Percentiles rank a stretch among this genome's conserved stretches.
phyloP scores from a whole-genome alignment of 2,329 filamentous ascomycete species.

The Fusarium circinatum region DNA sequence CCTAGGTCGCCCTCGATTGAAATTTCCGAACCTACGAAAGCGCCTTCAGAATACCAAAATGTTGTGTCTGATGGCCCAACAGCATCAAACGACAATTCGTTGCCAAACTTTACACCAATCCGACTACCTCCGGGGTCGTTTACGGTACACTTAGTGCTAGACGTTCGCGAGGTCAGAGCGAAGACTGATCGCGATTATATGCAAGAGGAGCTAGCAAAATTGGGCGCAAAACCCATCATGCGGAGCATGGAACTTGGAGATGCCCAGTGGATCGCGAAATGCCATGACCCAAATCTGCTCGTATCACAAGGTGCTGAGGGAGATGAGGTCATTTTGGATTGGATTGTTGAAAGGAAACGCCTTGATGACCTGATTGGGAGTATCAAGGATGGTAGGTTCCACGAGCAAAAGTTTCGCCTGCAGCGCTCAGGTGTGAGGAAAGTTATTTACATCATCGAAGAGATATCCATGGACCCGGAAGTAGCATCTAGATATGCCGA shows the following conservation, averaged over 20 bases:
- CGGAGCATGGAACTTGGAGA: slow-evolving; percentile 78
- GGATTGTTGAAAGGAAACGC: slow-evolving; percentile 83
- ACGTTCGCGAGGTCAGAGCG: slow-evolving; percentile 78
- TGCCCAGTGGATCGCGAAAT: slow-evolving; percentile 82
- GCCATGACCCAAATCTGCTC: slow-evolving; percentile 67
- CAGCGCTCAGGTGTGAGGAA: slow-evolving; percentile 78
- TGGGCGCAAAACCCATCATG: slow-evolving; percentile 72
- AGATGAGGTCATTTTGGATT: slow-evolving; percentile 79
- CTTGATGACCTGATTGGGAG: slow-evolving; percentile 82
- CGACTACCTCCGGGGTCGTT: slow-evolving; percentile 72
- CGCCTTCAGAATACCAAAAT: slow-evolving; percentile 47
- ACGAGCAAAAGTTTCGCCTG: slow-evolving; percentile 86
- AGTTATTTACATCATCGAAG: slow-evolving; percentile 82
- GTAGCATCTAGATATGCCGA: slow-evolving; percentile 69
- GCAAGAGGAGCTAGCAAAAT: slow-evolving; percentile 74
- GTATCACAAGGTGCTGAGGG: slow-evolving; percentile 67
- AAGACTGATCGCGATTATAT: slow-evolving; percentile 82
- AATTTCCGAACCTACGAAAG: slow-evolving; percentile 8
- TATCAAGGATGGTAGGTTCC: slow-evolving; percentile 84
- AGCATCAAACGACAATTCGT: slow-evolving; percentile 41
- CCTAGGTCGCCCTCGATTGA: slow-evolving; percentile 34
- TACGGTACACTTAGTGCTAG: slow-evolving; percentile 77
- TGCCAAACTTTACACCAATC: slow-evolving; percentile 68
- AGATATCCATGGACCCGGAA: slow-evolving; percentile 69
- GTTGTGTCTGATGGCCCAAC: slow-evolving; percentile 54